These are phyloP conservation scores for Telfairia occidentalis DNA, from an alignment of 331 rosid genomes.

Conservation along the genomic window DNA sequence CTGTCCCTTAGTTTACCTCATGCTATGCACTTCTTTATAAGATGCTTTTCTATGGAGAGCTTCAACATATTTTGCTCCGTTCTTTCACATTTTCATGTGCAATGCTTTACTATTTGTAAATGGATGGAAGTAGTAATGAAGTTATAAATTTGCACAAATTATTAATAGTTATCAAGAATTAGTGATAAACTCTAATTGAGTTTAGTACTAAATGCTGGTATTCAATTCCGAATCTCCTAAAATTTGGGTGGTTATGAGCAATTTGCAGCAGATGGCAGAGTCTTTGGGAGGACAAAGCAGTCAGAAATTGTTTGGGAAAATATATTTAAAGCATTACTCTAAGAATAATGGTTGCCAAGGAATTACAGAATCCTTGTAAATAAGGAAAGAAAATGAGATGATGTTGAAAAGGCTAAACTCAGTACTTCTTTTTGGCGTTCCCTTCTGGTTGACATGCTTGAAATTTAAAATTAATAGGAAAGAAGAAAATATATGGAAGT, in stretches of 20 bases:
- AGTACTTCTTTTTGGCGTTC: neutral
- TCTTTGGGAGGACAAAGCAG: neutral
- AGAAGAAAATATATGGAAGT: neutral
- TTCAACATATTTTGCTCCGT: neutral
- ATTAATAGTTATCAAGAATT: neutral
- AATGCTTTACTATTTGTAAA: neutral
- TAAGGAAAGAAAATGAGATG: neutral
- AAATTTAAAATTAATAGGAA: neutral
- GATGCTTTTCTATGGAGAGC: neutral
- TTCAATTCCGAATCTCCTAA: no score
- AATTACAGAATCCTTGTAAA: neutral
- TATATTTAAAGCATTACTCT: no score
- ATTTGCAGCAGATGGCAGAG: neutral
- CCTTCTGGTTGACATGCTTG: neutral
- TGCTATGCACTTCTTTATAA: neutral
- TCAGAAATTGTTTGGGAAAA: neutral
- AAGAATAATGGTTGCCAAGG: neutral
- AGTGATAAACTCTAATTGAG: neutral
- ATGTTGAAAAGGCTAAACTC: neutral
- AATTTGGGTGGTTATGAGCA: neutral
- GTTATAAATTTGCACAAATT: neutral
- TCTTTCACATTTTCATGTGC: neutral
- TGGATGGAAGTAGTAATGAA: neutral
- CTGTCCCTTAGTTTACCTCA: neutral
- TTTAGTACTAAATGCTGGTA: no score